Percentiles rank a stretch among this genome's conserved stretches.
phyloP scores from a whole-genome alignment of 371 early-diverging fungal species.

The Mucor sp. region DNA sequence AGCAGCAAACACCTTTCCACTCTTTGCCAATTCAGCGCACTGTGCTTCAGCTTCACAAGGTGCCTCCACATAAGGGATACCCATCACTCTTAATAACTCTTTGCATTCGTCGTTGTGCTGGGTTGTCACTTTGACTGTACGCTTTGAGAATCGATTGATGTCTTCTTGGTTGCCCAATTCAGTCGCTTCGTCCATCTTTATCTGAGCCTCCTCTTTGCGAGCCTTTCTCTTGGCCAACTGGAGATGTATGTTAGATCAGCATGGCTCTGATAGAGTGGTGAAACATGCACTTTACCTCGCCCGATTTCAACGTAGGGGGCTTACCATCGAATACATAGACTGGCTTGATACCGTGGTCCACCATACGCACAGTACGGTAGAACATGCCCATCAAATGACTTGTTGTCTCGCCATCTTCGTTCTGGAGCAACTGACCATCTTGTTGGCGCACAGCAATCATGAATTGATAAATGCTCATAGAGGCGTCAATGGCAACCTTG shows the following conservation, averaged over 20 bases:
- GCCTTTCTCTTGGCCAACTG: slow-evolving; percentile 84
- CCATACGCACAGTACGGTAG: slow-evolving; percentile 98
- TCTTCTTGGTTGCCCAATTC: slow-evolving; percentile 87
- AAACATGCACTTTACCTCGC: slow-evolving; percentile 65
- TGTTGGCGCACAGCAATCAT: slow-evolving; percentile 96
- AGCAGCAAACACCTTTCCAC: slow-evolving; percentile 95
- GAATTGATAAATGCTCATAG: slow-evolving; percentile 99
- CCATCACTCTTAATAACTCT: slow-evolving; percentile 92
- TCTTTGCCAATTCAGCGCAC: slow-evolving; percentile 92
- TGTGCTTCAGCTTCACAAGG: slow-evolving; percentile 99
- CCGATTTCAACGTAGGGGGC: slow-evolving; percentile 95
- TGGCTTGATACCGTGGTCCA: slow-evolving; percentile 98
- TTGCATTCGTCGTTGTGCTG: slow-evolving; percentile 98
- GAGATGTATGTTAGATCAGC: not conserved
- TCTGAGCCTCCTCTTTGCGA: slow-evolving; percentile 84
- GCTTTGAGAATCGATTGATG: slow-evolving; percentile 88
- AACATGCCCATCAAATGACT: slow-evolving; percentile 99
- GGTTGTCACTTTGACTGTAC: slow-evolving; percentile 93
- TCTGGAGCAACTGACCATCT: slow-evolving; percentile 91
- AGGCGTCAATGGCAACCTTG: slow-evolving; percentile 98
- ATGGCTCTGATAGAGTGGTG: not conserved
- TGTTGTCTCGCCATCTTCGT: slow-evolving; percentile 93
- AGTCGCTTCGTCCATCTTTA: slow-evolving; percentile 80
- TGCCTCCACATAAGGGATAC: slow-evolving; percentile 96
- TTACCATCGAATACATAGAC: slow-evolving; percentile 99